Conservation (phyloP, 805 yeast species). For the Candida sanyiensis region DNA sequence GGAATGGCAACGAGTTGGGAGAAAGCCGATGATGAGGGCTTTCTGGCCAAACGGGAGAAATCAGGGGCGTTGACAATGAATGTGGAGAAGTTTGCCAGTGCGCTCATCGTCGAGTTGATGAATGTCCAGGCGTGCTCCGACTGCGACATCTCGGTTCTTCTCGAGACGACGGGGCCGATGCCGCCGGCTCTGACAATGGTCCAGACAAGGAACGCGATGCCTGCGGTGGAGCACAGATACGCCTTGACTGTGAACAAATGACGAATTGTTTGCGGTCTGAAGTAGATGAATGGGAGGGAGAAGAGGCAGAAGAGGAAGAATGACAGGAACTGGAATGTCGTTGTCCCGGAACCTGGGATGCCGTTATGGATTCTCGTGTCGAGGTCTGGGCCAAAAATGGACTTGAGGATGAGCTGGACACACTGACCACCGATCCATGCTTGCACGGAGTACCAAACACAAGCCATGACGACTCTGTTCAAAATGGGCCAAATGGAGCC, state of each 20-base stretch:
- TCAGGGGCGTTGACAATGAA: conserved; percentile 84
- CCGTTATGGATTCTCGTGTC: conserved; percentile 58
- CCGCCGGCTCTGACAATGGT: conserved; percentile 75
- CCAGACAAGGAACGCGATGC: conserved; percentile 80
- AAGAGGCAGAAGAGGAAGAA: conserved; percentile 79
- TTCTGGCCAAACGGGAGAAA: conserved; percentile 75
- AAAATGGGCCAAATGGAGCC: conserved; percentile 85
- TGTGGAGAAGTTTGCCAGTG: conserved; percentile 84
- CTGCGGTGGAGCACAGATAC: conserved; percentile 73
- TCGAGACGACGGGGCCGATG: conserved; percentile 63
- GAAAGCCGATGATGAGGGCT: conserved; percentile 43
- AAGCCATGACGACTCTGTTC: conserved; percentile 82
- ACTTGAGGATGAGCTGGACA: conserved; percentile 65
- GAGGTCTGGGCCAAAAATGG: conserved; percentile 67
- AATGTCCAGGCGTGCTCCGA: conserved; percentile 77
- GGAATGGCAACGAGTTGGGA: conserved; percentile 68
- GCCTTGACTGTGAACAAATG: conserved; percentile 84
- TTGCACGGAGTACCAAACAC: conserved; percentile 86
- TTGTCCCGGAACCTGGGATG: conserved; percentile 51
- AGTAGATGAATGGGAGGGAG: conserved; percentile 73
- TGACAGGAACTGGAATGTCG: conserved; percentile 65
- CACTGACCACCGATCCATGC: conserved; percentile 82
- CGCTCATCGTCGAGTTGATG: conserved; percentile 68
- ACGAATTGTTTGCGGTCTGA: conserved; percentile 79
- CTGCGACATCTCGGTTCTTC: conserved; percentile 45